Evolutionary conservation across 108 stramenopile species (phyloP), one percentile per base, ranked within the genome.

Genomic region (Asterionellopsis glacialis): DNA sequence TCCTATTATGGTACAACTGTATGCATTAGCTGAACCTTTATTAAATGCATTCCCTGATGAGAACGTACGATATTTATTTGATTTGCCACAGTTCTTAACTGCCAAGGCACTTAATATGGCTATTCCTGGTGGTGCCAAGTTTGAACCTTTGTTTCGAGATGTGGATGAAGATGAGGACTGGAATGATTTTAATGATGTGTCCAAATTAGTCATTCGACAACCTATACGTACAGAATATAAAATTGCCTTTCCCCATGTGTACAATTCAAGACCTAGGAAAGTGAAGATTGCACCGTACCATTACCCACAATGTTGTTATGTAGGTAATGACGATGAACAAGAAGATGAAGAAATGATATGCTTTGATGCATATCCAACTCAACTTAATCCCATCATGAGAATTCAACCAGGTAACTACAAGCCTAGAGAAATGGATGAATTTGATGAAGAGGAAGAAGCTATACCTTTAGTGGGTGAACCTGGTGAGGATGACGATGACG

Each of bases 111-210:
- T 99, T 18, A 99, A 99, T 72, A 76, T 93, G 19, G 97, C 97
- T 41, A 98, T 99, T 65, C 97, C 97, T 11, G 98, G 98, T n/a
- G 98, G 98, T 19, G 97, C 98, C 23, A 97, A 95, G 77, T 99
- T 99, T 66, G 98, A 99, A 69, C 98, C 98, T 1, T 82, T 99
- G 22, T 98, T 87, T 71, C 88, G 95, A 15, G 97, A 97, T 77
- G 90, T 87, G n/a, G 90, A 90, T 28, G 94, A 96, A 49, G 97
- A 98, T 55, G 96, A 98, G 64, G 98, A 99, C 75, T 99, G 98
- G 98, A 98, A 98, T 72, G 98, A 99, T 67, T 99, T 99, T 80
- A 99, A 99, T 74, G 98, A 99, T 80, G 95, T 99, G 65, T 87
- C 95, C 76, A 98, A 98, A 71, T 95, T 99, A 70, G 93, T 99